These are phyloP conservation scores for Coemansia umbellata DNA, from an alignment of 192 early-diverging fungal species.

Conservation along the genomic window DNA sequence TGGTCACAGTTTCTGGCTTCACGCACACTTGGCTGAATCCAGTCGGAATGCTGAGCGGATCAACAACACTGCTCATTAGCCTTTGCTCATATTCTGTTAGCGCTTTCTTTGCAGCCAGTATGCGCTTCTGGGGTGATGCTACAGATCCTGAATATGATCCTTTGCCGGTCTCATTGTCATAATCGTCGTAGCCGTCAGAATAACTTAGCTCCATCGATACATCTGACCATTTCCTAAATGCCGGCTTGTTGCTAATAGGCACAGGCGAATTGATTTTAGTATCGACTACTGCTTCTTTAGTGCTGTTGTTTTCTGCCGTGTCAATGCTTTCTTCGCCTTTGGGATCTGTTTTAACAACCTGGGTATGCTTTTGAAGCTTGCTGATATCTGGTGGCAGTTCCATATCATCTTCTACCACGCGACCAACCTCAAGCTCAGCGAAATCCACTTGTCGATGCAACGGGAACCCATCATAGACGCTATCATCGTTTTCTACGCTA, in stretches of 20 bases:
- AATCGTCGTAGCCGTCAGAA: background rate
- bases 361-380: background rate
- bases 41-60: slow-evolving; percentile 57
- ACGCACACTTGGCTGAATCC: slow-evolving; percentile 74
- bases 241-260: background rate
- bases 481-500: background rate
- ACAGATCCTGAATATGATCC: background rate
- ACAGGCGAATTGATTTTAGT: too few relatives aligned
- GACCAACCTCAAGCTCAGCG: slow-evolving; percentile 34
- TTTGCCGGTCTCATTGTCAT: background rate
- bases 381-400: slow-evolving; percentile 11
- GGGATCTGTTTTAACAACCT: background rate
- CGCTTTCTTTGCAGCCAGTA: slow-evolving; percentile 42
- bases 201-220: slow-evolving; percentile 22
- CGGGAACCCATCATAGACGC: background rate
- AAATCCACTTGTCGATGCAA: slow-evolving; percentile 35
- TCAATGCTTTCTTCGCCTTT: background rate
- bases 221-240: slow-evolving; percentile 21
- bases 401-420: slow-evolving; percentile 30
- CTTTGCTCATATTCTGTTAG: slow-evolving; percentile 70
- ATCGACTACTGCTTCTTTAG: background rate
- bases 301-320: background rate
- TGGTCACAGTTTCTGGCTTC: slow-evolving; percentile 71
- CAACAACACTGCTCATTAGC: slow-evolving; percentile 73
- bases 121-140: slow-evolving; percentile 34